phyloP scores from a whole-genome alignment of 345 rosid genomes.

The Pugionium dolabratum region DNA sequence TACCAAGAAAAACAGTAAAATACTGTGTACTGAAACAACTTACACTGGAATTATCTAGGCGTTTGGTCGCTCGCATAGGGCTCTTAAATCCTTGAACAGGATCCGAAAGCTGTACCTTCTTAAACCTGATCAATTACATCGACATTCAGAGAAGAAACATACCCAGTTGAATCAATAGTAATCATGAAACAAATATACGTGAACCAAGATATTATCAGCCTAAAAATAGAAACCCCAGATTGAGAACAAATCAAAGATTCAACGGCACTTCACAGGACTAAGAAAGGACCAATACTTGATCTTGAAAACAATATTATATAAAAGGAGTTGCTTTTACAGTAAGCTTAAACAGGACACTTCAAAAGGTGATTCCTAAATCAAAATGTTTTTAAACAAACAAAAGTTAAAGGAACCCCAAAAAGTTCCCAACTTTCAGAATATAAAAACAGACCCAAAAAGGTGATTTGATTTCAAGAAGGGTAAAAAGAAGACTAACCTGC shows the following conservation, averaged over 20 bases:
- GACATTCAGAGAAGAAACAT: constrained; percentile 20
- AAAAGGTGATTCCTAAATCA: constrained; percentile 21
- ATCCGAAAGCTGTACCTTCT: constrained; percentile 97
- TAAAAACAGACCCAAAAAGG: constrained; percentile 23
- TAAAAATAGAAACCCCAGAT: constrained; percentile 31
- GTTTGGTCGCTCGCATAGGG: constrained; percentile 72
- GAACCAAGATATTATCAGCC: neutral
- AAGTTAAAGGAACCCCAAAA: constrained; percentile 19
- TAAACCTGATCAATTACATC: constrained; percentile 54
- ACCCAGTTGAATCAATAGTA: neutral
- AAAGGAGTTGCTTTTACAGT: constrained; percentile 31
- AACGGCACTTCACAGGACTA: constrained; percentile 9
- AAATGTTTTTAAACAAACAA: neutral
- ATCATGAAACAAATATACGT: neutral
- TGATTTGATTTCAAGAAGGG: constrained; percentile 8
- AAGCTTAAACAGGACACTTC: constrained; percentile 30
- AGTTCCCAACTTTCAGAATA: constrained; percentile 24
- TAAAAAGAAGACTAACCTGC: constrained; percentile 57
- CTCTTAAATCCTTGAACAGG: constrained; percentile 67
- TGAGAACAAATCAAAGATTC: neutral
- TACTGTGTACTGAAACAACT: constrained; percentile 19
- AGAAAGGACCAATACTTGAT: constrained; percentile 13
- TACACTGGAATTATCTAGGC: constrained; percentile 53
- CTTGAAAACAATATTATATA: constrained; percentile 22
- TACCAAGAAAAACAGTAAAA: neutral